Evolutionary conservation across 2,329 filamentous ascomycete genomes (phyloP).

Genomic region (Aureobasidium sp.): DNA sequence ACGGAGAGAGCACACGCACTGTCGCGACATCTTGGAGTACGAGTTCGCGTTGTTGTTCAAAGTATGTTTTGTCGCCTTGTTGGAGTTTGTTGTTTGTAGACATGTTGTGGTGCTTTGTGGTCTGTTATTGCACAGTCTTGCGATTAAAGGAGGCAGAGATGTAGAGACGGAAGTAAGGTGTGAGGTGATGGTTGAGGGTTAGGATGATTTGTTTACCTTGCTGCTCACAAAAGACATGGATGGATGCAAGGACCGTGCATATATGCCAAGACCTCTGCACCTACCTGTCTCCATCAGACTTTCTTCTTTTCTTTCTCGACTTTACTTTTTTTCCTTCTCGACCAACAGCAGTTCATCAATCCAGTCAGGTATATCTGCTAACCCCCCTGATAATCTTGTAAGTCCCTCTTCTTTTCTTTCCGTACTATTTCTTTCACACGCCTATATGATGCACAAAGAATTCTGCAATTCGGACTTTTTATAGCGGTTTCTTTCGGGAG

Average conservation of each 20-base stretch:
- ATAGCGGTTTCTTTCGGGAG: background rate
- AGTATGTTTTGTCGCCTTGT: conserved; percentile 48
- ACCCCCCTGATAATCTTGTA: background rate
- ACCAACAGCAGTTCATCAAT: background rate
- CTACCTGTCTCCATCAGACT: background rate
- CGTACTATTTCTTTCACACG: too few species aligned
- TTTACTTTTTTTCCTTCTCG: background rate
- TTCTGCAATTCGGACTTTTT: conserved; percentile 15
- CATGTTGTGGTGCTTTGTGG: background rate
- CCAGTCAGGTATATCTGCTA: background rate
- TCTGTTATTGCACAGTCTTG: background rate
- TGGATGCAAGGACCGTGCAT: background rate
- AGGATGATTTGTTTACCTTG: background rate
- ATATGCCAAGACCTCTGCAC: background rate
- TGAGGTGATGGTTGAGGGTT: too few species aligned
- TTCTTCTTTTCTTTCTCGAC: background rate
- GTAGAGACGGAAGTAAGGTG: background rate
- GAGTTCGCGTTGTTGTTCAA: conserved; percentile 67
- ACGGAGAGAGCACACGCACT: conserved; percentile 35
- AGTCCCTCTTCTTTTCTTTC: background rate
- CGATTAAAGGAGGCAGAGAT: background rate
- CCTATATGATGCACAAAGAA: conserved; percentile 12
- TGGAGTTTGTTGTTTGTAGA: conserved; percentile 31
- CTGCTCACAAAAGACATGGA: background rate
- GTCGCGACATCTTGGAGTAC: conserved; percentile 67